Evolutionary conservation across 179 eudicot species (phyloP).

Genomic region (Actinidia chinensis): DNA sequence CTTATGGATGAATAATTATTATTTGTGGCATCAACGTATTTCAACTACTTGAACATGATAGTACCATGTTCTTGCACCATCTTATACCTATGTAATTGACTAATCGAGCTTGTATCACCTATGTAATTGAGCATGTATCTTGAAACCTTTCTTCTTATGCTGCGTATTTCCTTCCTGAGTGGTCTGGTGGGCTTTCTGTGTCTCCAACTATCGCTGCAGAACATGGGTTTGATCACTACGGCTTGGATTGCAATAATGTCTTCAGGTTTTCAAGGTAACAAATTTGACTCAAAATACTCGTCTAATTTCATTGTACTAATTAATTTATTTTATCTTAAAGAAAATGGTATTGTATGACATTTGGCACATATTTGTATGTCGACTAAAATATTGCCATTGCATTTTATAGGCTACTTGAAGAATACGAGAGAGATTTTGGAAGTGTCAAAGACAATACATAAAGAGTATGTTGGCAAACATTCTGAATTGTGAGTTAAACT

Average conservation of each 20-base stretch:
- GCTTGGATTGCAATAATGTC: slow-evolving; percentile 99
- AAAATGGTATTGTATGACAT: background rate
- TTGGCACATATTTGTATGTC: background rate
- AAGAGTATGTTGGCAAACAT: slow-evolving; percentile 51
- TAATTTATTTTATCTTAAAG: background rate
- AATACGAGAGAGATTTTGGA: slow-evolving; percentile 89
- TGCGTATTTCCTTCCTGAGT: slow-evolving; percentile 35
- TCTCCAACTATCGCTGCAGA: slow-evolving; percentile 99
- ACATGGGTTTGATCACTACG: slow-evolving; percentile 67
- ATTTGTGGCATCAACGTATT: too few species aligned
- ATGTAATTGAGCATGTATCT: too few species aligned
- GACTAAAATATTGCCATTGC: background rate
- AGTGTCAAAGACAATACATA: slow-evolving; percentile 76
- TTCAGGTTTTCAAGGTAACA: slow-evolving; percentile 79
- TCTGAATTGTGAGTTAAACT: background rate
- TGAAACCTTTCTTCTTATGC: too few species aligned
- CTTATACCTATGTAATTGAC: too few species aligned
- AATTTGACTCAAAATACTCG: background rate
- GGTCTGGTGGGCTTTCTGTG: slow-evolving; percentile 98
- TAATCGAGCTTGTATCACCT: too few species aligned
- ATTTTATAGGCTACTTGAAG: slow-evolving; percentile 72
- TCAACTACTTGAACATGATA: too few species aligned
- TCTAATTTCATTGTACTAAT: background rate
- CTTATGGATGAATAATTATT: too few species aligned
- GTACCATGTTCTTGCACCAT: too few species aligned